These are phyloP conservation scores for Lathyrus oleraceus DNA, from an alignment of 306 rosid genomes.

Conservation along the genomic window DNA sequence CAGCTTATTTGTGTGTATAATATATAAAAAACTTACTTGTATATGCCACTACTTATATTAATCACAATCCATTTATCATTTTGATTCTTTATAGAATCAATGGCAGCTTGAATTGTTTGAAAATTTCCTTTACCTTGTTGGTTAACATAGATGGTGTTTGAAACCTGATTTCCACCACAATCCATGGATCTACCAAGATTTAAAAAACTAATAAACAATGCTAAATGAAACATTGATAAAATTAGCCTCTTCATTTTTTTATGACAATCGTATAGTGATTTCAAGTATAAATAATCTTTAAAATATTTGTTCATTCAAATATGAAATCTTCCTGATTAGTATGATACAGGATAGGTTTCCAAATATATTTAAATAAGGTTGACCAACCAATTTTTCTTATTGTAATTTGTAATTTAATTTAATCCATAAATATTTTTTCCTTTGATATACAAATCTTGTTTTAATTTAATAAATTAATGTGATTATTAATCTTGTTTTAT, in stretches of 20 bases:
- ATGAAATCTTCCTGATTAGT: no score
- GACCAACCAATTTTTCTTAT: no score
- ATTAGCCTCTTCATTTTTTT: not conserved
- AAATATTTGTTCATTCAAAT: not conserved
- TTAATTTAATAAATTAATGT: no score
- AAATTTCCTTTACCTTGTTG: constrained; percentile 32
- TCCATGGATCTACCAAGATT: not conserved
- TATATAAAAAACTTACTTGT: constrained; percentile 23
- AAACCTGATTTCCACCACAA: constrained; percentile 7
- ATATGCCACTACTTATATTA: constrained; percentile 34
- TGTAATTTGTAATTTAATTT: no score
- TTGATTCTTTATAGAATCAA: constrained; percentile 39
- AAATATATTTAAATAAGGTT: no score
- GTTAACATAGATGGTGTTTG: constrained; percentile 33
- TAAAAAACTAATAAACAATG: not conserved
- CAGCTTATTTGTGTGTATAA: not conserved
- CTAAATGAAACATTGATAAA: not conserved
- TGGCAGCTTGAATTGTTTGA: constrained; percentile 45
- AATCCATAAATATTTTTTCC: no score
- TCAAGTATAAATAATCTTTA: not conserved
- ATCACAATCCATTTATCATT: constrained; percentile 38
- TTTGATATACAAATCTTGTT: no score
- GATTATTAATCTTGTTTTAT: no score
- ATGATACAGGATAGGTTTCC: no score
- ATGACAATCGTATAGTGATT: not conserved